Percentiles rank a stretch among this genome's conserved stretches.
Evolutionary conservation across 139 green algal genomes (phyloP).

Genomic region (Haematococcus sp.): DNA sequence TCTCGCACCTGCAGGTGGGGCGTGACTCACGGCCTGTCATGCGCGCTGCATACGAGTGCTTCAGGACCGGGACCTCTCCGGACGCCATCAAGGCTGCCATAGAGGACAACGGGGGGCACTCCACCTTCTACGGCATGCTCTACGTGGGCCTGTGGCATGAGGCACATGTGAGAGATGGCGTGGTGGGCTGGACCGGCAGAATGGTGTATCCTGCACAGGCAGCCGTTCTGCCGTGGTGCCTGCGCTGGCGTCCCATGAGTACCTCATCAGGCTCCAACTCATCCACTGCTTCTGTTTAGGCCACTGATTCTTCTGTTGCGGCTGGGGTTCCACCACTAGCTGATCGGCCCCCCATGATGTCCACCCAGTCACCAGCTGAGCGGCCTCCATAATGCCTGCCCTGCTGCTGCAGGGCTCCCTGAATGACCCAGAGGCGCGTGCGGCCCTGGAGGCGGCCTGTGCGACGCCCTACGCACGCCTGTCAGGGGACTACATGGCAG

Average conservation of each 20-base stretch:
- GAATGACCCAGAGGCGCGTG: slow-evolving; percentile 24
- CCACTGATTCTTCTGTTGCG: too few species aligned
- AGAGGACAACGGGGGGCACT: slow-evolving; percentile 20
- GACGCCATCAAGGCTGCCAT: slow-evolving; percentile 10
- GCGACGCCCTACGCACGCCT: slow-evolving; percentile 58
- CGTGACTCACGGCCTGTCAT: slow-evolving; percentile 76
- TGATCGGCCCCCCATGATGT: too few species aligned
- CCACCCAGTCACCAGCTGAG: too few species aligned
- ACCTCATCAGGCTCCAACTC: too few species aligned
- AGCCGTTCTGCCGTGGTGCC: too few species aligned
- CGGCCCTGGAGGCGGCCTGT: slow-evolving; percentile 44
- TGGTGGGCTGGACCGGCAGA: too few species aligned
- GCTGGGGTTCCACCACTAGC: too few species aligned
- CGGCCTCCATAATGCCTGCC: too few species aligned
- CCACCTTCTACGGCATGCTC: slow-evolving; percentile 73
- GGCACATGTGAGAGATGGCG: slow-evolving; percentile 39
- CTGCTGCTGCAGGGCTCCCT: slow-evolving; percentile 1
- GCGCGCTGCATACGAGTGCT: slow-evolving; percentile 63
- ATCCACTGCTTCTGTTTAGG: too few species aligned
- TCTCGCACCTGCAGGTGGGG: slow-evolving; percentile 58
- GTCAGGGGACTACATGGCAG: slow-evolving; percentile 78
- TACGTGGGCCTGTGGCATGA: slow-evolving; percentile 83
- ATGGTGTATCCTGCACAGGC: slow-evolving; percentile 9
- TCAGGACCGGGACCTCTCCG: slow-evolving; percentile 24
- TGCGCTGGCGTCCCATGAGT: too few species aligned